A percentile compares a stretch with the other conserved stretches of the same genome.
phyloP scores from a whole-genome alignment of 2,329 filamentous ascomycete species.

The Ceratocystis huliohia region DNA sequence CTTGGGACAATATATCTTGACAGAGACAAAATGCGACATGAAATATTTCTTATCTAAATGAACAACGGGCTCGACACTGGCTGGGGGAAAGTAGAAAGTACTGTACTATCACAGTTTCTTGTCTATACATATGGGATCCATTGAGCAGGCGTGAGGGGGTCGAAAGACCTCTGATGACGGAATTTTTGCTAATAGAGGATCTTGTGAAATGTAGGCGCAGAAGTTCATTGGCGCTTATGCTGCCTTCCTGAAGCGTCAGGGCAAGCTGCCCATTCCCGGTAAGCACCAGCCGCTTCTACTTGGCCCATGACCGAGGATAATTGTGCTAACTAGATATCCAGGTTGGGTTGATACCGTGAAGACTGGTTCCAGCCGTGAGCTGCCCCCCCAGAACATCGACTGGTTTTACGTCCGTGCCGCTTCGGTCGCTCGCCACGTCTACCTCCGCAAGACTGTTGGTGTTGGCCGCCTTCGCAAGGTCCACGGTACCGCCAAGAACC shows the following conservation, averaged over 20 bases:
- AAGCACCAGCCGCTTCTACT: conserved; percentile 30
- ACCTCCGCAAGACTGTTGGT: conserved; percentile 98
- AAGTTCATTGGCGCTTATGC: conserved; percentile 81
- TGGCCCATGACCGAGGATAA: neutral
- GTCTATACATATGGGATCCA: conserved; percentile 23
- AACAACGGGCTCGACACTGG: conserved; percentile 24
- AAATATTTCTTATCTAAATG: conserved; percentile 21
- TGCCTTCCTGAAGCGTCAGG: conserved; percentile 86
- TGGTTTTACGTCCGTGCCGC: conserved; percentile 91
- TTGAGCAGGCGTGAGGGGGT: conserved; percentile 60
- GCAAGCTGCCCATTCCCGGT: conserved; percentile 84
- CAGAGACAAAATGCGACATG: conserved; percentile 2
- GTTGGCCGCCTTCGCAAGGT: conserved; percentile 94
- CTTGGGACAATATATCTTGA: neutral
- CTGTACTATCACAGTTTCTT: conserved; percentile 14
- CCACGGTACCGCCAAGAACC: conserved; percentile 96
- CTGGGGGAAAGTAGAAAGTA: neutral
- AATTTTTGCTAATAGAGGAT: conserved; percentile 55
- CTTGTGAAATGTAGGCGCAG: conserved; percentile 50
- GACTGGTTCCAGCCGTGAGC: conserved; percentile 91
- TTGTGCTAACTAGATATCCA: conserved; percentile 28
- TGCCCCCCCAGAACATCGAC: conserved; percentile 95
- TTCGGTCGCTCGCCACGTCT: conserved; percentile 93
- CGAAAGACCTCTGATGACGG: conserved; percentile 62
- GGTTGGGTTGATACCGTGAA: conserved; percentile 99